Base-by-base conservation (phyloP, 2,329 filamentous ascomycete species). In the Aciculosporium take region DNA sequence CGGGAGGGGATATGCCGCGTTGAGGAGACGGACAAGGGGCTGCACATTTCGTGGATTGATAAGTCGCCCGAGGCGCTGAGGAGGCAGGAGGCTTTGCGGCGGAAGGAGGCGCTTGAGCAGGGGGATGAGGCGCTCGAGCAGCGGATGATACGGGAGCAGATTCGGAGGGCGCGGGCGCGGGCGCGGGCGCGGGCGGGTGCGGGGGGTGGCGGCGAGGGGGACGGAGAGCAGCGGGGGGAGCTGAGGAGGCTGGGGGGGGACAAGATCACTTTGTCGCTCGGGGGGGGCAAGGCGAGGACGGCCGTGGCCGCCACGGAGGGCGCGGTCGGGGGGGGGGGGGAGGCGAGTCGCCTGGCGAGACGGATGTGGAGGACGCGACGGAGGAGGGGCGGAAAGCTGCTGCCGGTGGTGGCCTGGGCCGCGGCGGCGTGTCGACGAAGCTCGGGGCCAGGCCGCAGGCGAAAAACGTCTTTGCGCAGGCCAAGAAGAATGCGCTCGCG, bases 111-210 rank as follows among this genome's bases (percentile, higher is more conserved):
- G 42, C 79, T 88, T 60, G 88, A 95, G 53, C 84, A 84, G 51
- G 86, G 87, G 2, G 88, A 95, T 51, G 89, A 96, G 57, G 84
- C 93, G 62, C 65, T 86, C 37, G 88, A 96, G 62, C 81, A 89
- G 61, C 76, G 74, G 55, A 69, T 88, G 66, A 79, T 98, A 34
- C 72, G 74, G 52, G 82, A 85, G 55, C 91, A 96, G 68, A 84
- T 96, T 37, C 75, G 76, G 57, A 69, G 83, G 44, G 88, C 88
- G 2, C 71, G 77, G 52, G 72, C 70, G 46, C n/a, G n/a, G 61
- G 57, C 7, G 61, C 62, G 2, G 66, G 63, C 7, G 63, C 63
- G 5, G 61, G 62, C 10, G 60, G 57, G 12, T 58, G 60, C 0
- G 59, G 62, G 1, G 59, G 56, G n/a, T n/a, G n/a, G 63, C 10